These are phyloP conservation scores for Eucalyptus paniculata DNA, from an alignment of 345 rosid species.

Conservation along the genomic window DNA sequence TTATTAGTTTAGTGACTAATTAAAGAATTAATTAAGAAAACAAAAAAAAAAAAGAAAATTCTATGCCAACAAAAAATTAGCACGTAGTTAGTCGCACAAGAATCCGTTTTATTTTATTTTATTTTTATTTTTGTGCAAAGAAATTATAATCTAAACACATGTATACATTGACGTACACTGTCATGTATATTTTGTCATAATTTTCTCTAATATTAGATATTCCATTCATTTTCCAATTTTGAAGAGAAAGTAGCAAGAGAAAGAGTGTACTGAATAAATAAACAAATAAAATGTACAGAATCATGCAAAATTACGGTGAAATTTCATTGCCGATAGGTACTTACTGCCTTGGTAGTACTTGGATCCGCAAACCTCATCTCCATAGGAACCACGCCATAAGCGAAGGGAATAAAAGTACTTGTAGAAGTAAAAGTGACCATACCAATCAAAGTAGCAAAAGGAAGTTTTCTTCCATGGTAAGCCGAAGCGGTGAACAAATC, in stretches of 20 bases:
- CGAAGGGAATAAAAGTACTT: fast-evolving
- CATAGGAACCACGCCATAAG: fast-evolving
- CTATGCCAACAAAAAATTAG: not conserved
- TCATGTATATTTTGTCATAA: not conserved
- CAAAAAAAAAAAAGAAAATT: not conserved
- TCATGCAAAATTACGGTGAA: not conserved
- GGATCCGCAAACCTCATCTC: not conserved
- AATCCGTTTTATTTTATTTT: not conserved
- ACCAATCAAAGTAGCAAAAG: not conserved
- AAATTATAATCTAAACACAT: not conserved
- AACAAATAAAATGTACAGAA: not conserved
- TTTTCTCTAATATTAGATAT: not conserved
- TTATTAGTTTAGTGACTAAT: not conserved
- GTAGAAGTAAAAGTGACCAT: fast-evolving
- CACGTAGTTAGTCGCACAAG: not conserved
- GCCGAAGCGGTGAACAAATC: too few species aligned
- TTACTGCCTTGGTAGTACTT: not conserved
- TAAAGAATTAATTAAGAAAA: not conserved
- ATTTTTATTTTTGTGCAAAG: not conserved
- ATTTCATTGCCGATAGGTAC: not conserved
- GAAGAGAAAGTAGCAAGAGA: not conserved
- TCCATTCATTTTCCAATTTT: not conserved
- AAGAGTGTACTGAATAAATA: not conserved
- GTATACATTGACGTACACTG: not conserved
- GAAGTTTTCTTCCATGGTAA: fast-evolving